phyloP scores from a whole-genome alignment of 345 rosid species.

The Eucalyptus decipiens region DNA sequence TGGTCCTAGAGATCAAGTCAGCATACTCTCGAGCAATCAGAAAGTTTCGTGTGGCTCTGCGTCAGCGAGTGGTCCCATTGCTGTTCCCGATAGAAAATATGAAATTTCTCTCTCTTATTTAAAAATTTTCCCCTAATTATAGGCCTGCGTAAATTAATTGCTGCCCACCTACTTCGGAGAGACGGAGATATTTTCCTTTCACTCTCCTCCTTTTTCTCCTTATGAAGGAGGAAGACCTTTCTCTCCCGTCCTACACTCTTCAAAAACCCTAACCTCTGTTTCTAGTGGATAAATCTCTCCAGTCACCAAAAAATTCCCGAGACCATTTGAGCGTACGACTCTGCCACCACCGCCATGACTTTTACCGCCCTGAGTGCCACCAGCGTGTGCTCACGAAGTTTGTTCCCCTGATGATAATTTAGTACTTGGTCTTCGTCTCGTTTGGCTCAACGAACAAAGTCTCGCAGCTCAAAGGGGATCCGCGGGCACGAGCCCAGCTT shows the following conservation, averaged over 20 bases:
- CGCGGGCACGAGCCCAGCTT: conserved; percentile 73
- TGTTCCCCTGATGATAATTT: conserved; percentile 60
- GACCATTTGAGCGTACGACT: conserved; percentile 69
- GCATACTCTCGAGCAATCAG: too few relatives aligned
- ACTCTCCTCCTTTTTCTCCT: too few relatives aligned
- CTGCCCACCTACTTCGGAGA: too few relatives aligned
- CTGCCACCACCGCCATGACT: conserved; percentile 56
- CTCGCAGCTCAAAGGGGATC: conserved; percentile 38
- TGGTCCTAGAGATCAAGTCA: too few relatives aligned
- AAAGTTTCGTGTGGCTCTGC: too few relatives aligned
- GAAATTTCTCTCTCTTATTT: too few relatives aligned
- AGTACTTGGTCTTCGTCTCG: conserved; percentile 10
- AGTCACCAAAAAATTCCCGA: conserved; percentile 73
- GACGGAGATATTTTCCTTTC: too few relatives aligned
- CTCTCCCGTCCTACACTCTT: conserved; percentile 64
- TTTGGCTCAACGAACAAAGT: conserved; percentile 35
- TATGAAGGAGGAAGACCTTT: too few relatives aligned
- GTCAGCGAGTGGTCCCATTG: too few relatives aligned
- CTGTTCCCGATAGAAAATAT: rapidly evolving
- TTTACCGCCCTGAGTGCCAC: conserved; percentile 83
- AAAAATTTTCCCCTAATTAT: too few relatives aligned
- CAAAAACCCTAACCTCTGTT: conserved; percentile 61
- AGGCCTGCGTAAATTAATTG: too few relatives aligned
- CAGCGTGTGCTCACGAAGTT: conserved; percentile 92
- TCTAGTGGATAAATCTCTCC: conserved; percentile 64